Evolutionary conservation across 2,329 filamentous ascomycete species (phyloP), one percentile per base, ranked within the genome.

Genomic region (Ascochyta koolunga): DNA sequence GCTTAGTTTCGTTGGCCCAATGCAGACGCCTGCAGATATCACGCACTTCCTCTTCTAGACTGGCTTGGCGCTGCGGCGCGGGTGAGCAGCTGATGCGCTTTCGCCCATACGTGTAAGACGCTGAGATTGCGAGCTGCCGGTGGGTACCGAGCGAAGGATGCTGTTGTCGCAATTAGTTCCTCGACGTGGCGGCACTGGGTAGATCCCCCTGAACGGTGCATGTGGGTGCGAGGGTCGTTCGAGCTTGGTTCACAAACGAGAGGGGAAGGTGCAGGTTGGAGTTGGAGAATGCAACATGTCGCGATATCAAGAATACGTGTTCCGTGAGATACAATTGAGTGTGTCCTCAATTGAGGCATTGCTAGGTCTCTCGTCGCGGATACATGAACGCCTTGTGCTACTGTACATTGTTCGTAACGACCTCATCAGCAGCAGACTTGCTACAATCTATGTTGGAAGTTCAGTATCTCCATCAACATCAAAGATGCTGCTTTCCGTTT

Each of bases 31-130:
- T 40, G 36, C 45, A 32, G 10, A 29, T 40, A 48, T 54, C 43
- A 50, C 45, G 43, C 40, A 47, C 57, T 56, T 54, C 54, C 56
- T 48, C 48, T 49, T 64, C 61, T 61, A 61, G 59, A 56, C 52
- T 56, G 32, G 31, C 58, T 63, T 63, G 51, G 60, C 58, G 44
- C 48, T 35, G 45, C 50, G 39, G 38, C 47, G 39, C 47, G 21
- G 37, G 19, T 25, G 21, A 24, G 35, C 35, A 33, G 37, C 5
- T 47, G 21, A 36, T 33, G 15, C 11, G 36, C 27, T 24, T 3
- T 4, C 33, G 45, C 16, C 38, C 25, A 15, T 15, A 18, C 2
- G 6, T 25, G 36, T 16, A 5, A 39, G 19, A 25, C 18, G 16
- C 35, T 32, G 29, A 46, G 49, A 52, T 52, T 52, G 49, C 41